These are phyloP conservation scores for Choiromyces venosus DNA, from an alignment of 495 filamentous ascomycete genomes.

Conservation along the genomic window DNA sequence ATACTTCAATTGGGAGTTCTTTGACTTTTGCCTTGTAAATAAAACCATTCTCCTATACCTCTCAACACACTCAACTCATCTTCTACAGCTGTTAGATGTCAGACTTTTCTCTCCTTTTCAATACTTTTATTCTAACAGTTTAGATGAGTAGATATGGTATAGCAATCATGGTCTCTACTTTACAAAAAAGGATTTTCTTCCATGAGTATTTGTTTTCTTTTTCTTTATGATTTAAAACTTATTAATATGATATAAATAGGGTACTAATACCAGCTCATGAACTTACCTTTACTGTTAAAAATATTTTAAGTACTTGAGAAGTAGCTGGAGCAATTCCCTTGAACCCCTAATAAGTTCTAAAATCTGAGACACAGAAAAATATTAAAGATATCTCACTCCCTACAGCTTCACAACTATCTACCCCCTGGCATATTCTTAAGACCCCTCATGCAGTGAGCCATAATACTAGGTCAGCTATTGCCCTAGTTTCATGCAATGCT, in stretches of 20 bases:
- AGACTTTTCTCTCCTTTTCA: constrained; percentile 14
- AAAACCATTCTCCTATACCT: constrained; percentile 16
- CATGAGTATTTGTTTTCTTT: not conserved
- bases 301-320: constrained; percentile 11
- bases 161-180: constrained; percentile 10
- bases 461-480: too few species aligned
- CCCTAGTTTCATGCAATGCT: too few species aligned
- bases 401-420: too few species aligned
- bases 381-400: too few species aligned
- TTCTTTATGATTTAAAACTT: not conserved
- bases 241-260: not conserved
- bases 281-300: not conserved
- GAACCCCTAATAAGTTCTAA: constrained; percentile 7
- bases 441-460: not conserved
- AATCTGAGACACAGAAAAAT: too few species aligned
- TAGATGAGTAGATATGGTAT: constrained; percentile 14
- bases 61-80: constrained; percentile 21
- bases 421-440: not conserved
- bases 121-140: constrained; percentile 10
- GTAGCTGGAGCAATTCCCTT: constrained; percentile 3
- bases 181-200: constrained; percentile 4
- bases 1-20: constrained; percentile 13
- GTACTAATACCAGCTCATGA: constrained; percentile 5
- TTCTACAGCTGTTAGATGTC: constrained; percentile 27
- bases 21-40: constrained; percentile 18